Evolutionary conservation across 768 basidiomycete species (phyloP).

Genomic region (Auricularia cornea): DNA sequence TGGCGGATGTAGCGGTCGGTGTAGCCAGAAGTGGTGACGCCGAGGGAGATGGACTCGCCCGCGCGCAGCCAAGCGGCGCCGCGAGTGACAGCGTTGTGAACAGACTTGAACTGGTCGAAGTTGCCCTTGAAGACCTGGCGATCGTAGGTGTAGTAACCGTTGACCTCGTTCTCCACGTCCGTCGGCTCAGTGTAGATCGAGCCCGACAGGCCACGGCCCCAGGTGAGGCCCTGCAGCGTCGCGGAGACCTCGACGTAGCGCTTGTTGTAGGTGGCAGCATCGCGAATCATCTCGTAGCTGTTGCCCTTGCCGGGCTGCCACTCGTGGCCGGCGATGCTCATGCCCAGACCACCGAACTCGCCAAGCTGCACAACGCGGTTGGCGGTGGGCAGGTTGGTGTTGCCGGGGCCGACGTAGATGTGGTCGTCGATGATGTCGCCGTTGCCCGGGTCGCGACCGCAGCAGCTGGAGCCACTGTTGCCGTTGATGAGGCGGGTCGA

Average conservation of each 20-base stretch:
- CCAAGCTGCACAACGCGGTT: background rate
- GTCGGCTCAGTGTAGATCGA: conserved; percentile 1
- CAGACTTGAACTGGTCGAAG: background rate
- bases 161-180: conserved; percentile 1
- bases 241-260: background rate
- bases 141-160: conserved; percentile 1
- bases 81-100: background rate
- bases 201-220: background rate
- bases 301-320: background rate
- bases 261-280: background rate
- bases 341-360: background rate
- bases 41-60: background rate
- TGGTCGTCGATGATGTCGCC: conserved; percentile 1
- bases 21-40: background rate
- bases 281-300: background rate
- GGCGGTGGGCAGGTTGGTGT: background rate
- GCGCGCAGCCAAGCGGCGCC: background rate
- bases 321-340: background rate
- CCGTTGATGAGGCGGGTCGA: background rate
- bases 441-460: background rate
- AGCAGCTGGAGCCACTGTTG: background rate
- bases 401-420: background rate
- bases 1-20: background rate
- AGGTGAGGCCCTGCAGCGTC: background rate
- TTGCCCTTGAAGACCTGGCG: background rate